Conservation (phyloP, 495 filamentous ascomycete genomes). For the Hyaloscypha bicolor region DNA sequence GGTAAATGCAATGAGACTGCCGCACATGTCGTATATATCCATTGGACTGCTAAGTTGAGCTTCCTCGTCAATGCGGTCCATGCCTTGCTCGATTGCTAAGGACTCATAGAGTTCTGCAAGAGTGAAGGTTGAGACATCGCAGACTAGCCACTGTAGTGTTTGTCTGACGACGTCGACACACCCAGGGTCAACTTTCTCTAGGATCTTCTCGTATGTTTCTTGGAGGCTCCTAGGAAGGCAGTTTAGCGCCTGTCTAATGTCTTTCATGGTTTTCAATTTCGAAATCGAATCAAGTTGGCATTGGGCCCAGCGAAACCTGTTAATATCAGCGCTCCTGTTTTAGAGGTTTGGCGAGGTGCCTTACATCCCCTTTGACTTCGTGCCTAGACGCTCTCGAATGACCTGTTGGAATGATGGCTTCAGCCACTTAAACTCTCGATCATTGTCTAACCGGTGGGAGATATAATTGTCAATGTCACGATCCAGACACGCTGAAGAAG, state of each 20-base stretch:
- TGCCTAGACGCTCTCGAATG: not conserved
- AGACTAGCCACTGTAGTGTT: not conserved
- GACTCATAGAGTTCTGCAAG: not conserved
- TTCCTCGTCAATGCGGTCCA: constrained; percentile 1
- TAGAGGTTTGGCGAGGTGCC: not conserved
- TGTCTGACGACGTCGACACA: not conserved
- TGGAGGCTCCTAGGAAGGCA: not conserved
- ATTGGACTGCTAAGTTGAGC: not conserved
- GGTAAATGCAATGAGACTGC: not conserved
- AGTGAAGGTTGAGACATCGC: not conserved
- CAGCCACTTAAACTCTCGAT: not conserved
- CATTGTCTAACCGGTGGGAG: not conserved
- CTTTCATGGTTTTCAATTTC: not conserved
- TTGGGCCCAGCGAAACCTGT: not conserved
- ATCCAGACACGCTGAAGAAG: not conserved
- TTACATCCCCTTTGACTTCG: not conserved
- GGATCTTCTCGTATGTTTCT: not conserved
- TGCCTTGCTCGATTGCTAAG: not conserved
- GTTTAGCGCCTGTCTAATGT: not conserved
- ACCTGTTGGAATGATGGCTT: not conserved
- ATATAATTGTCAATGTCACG: not conserved
- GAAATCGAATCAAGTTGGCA: not conserved
- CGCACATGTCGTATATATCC: not conserved
- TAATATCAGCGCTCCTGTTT: not conserved
- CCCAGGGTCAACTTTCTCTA: not conserved